Evolutionary conservation across 108 stramenopile genomes (phyloP).

Genomic region (Cyclotella baltica): DNA sequence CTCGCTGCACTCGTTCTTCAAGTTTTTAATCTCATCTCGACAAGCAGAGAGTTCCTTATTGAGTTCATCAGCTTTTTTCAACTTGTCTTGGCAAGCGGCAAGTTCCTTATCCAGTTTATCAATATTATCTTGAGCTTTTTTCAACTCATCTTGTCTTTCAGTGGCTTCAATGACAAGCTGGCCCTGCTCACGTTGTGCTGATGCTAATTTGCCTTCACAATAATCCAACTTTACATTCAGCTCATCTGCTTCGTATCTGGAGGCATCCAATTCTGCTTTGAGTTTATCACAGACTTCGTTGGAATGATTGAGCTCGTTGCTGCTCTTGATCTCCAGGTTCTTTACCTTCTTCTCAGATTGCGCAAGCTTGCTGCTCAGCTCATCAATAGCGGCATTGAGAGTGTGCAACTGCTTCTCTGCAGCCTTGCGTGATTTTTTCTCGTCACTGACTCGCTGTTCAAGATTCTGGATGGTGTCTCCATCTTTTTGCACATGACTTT

Average conservation of each 20-base stretch:
- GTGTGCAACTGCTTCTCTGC: constrained; percentile 13
- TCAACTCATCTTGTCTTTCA: constrained; percentile 16
- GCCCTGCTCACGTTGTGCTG: constrained; percentile 1
- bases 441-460: constrained; percentile 9
- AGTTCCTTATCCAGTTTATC: background rate
- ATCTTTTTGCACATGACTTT: constrained; percentile 4
- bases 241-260: constrained; percentile 4
- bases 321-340: background rate
- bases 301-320: background rate
- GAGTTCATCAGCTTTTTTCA: background rate
- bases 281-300: background rate
- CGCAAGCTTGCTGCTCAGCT: background rate
- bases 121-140: background rate
- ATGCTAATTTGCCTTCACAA: constrained; percentile 1
- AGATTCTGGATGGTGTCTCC: constrained; percentile 1
- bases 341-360: background rate
- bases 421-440: constrained; percentile 8
- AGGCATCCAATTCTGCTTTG: constrained; percentile 15
- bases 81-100: background rate
- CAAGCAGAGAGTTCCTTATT: background rate
- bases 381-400: constrained; percentile 5
- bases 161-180: background rate
- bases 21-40: background rate
- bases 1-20: constrained; percentile 8
- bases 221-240: constrained; percentile 6